Conservation (phyloP, 1,284 basidiomycete genomes). For the Ceratobasidium sp. region DNA sequence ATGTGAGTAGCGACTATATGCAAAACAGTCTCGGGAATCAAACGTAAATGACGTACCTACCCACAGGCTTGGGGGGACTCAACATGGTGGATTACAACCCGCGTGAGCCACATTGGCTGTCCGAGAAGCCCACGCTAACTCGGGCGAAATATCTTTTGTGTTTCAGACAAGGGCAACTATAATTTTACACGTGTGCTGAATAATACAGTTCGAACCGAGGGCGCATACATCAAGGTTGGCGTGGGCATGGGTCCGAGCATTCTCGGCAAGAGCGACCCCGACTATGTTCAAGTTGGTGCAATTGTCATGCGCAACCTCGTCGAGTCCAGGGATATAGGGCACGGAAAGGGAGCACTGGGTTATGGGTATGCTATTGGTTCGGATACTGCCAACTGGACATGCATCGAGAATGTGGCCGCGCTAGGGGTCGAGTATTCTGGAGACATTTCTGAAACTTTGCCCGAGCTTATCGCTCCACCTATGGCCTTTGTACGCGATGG, state of each 20-base stretch:
- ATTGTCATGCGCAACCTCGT: conserved; percentile 46
- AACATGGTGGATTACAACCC: conserved; percentile 49
- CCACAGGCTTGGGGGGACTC: conserved; percentile 45
- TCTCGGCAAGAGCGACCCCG: conserved; percentile 42
- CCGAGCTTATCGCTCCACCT: conserved; percentile 43
- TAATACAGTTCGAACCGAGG: conserved; percentile 47
- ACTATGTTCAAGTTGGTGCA: conserved; percentile 45
- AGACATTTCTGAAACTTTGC: conserved; percentile 42
- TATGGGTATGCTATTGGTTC: conserved; percentile 45
- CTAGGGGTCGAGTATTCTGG: conserved; percentile 39
- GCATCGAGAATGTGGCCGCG: conserved; percentile 43
- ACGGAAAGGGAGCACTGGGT: conserved; percentile 36
- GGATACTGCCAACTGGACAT: conserved; percentile 45
- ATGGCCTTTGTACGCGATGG: conserved; percentile 42
- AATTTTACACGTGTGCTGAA: conserved; percentile 46
- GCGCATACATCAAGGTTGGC: conserved; percentile 47
- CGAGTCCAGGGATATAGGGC: conserved; percentile 16
- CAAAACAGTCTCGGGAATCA: neutral
- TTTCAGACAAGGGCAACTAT: conserved; percentile 47
- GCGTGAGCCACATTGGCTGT: conserved; percentile 41
- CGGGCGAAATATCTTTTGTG: neutral
- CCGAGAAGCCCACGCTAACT: neutral
- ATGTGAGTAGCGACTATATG: neutral
- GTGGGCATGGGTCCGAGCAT: conserved; percentile 47
- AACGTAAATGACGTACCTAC: neutral